Evolutionary conservation across 352 stramenopile genomes (phyloP), one percentile per base, ranked within the genome.

Genomic region (Stramenopiles sp.): DNA sequence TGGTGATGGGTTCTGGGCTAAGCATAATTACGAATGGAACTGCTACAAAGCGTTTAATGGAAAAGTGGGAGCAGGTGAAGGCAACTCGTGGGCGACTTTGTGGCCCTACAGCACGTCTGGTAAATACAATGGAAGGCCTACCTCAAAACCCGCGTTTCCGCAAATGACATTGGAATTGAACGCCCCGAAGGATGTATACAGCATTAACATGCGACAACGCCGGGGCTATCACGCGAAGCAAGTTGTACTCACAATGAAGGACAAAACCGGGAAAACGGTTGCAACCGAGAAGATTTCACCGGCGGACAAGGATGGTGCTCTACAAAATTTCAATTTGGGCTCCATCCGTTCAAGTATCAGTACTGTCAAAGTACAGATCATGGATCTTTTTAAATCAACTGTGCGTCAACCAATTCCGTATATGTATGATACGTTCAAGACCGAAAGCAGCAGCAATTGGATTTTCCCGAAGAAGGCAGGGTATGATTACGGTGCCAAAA

Each of bases 361-460:
- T 4, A 71, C 4, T 2, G 6, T 71, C 6, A 2, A 31, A 2
- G 35, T 71, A 71, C 6, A 71, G 2, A 71, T 71, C 35, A 6
- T 35, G 4, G 53, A 71, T 6, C 31, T 71, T 4, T 71, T 35
- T 71, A 33, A 71, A 71, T 6, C 2, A 6, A 2, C 53, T 35
- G 35, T 71, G 6, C 53, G 53, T 6, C 4, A 2, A 2, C 33
- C 33, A 6, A 35, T 71, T 33, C 53, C 53, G 12, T 71, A 71
- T 6, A 4, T 71, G 2, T 71, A 71, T 6, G 53, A 71, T 71
- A 71, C 53, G 6, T 71, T 71, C 53, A 71, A 6, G 35, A 71
- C 33, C 33, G 33, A 35, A 2, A 33, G 35, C 35, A 71, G 1
- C 33, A 71, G 35, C 4, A 6, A 31, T 2, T 71, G 53, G 53